Conservation (phyloP, 208 protist species). For the Leptomonas seymouri region DNA sequence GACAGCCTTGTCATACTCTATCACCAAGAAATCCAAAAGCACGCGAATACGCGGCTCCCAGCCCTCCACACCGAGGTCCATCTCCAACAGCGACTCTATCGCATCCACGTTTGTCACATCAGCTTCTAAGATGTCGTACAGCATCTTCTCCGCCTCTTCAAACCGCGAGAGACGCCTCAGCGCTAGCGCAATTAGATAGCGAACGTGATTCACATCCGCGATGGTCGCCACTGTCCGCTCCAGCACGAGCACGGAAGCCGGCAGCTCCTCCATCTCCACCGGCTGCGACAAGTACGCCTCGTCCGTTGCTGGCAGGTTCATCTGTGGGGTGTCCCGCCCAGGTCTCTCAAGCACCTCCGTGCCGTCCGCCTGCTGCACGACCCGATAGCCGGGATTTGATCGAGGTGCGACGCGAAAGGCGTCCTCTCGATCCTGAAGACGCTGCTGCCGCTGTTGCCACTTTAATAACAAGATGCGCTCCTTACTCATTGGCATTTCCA, state of each 20-base stretch:
- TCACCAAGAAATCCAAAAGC: constrained; percentile 57
- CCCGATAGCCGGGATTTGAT: constrained; percentile 11
- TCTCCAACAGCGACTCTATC: constrained; percentile 74
- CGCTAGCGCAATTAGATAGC: constrained; percentile 67
- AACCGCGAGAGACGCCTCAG: constrained; percentile 50
- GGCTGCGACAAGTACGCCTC: constrained; percentile 24
- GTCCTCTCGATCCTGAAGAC: constrained; percentile 20
- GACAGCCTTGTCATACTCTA: constrained; percentile 24
- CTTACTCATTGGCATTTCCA: constrained; percentile 39
- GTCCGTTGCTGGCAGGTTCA: constrained; percentile 12
- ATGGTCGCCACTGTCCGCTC: constrained; percentile 40
- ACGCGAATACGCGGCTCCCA: constrained; percentile 40
- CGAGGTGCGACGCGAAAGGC: constrained; percentile 23
- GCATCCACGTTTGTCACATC: constrained; percentile 67
- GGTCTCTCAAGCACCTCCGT: constrained; percentile 32
- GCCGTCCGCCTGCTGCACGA: constrained; percentile 30
- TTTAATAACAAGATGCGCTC: constrained; percentile 34
- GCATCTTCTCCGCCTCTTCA: constrained; percentile 43
- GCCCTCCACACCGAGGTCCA: constrained; percentile 58
- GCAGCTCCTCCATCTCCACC: constrained; percentile 38
- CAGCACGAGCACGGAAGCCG: constrained; percentile 3
- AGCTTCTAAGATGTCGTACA: constrained; percentile 49
- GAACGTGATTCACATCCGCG: constrained; percentile 70
- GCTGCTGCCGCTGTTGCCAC: constrained; percentile 44
- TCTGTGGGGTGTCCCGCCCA: constrained; percentile 11